Base-by-base conservation (phyloP, 352 stramenopile genomes). In the Pythium myriotylum region DNA sequence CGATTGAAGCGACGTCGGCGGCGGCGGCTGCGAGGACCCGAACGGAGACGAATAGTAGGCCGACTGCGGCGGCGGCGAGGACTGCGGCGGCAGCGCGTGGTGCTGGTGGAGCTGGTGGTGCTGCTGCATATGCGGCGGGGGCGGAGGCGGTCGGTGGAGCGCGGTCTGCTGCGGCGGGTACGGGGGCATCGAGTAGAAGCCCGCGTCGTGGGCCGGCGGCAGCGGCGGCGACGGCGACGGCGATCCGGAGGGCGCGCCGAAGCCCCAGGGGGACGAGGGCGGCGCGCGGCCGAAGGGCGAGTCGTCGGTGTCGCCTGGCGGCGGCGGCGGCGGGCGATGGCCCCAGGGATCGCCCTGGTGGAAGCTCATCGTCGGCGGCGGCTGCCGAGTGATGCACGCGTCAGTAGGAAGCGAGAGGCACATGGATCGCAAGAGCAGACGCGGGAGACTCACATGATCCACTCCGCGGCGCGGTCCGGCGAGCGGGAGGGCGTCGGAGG, bases 291-390 rank as follows among this genome's bases (percentile, higher is more conserved):
- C 48, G 22, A 66, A 66, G 16, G 59, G 26, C 14, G 48, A 16
- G 50, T 66, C 59, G 32, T 60, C 59, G 50, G 8, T 42, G 41
- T 64, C 56, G 56, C 35, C 26, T 10, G 55, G 56, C 7, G 59
- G 59, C 13, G 59, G 59, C 35, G 59, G 59, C 14, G 59, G 37
- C 19, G 41, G 50, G 10, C 33, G 50, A 13, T 37, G 45, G 49
- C 59, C 59, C 59, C 59, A 66, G 32, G 50, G 59, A 23, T 66
- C 59, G n/a, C 50, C 59, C 19, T 59, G 59, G 33, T 66, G 59
- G 50, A 66, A 66, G 50, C 59, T 66, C 59, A 66, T 66, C 5
- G 19, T 47, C 29, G 16, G 23, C 17, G 27, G 12, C 19, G 32
- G 12, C 48, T 47, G 37, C 14, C 23, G 19, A 6, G 39, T 14